These are phyloP conservation scores for Heritiera fomes DNA, from an alignment of 345 rosid genomes.

Conservation along the genomic window DNA sequence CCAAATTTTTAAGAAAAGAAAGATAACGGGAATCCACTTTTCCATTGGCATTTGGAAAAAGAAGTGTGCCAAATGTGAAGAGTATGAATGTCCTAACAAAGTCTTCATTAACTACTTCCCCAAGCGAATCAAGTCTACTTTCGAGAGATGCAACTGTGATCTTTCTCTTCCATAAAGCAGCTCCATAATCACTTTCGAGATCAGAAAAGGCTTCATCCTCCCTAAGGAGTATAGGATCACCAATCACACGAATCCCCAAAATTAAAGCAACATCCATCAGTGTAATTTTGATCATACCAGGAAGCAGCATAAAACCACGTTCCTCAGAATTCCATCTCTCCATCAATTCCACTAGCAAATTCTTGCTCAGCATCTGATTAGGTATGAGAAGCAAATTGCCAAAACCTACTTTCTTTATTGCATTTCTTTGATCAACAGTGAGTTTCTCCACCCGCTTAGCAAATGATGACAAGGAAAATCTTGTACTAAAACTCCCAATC, in stretches of 20 bases:
- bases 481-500: constrained; percentile 42
- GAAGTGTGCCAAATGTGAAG: constrained; percentile 38
- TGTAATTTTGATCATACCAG: constrained; percentile 29
- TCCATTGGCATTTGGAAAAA: constrained; percentile 39
- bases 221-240: constrained; percentile 31
- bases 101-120: constrained; percentile 35
- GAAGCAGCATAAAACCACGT: constrained; percentile 30
- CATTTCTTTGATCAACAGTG: constrained; percentile 29
- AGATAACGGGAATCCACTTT: constrained; percentile 44
- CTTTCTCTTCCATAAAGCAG: constrained; percentile 39
- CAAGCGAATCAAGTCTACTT: constrained; percentile 41
- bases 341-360: constrained; percentile 42
- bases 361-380: constrained; percentile 42
- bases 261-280: constrained; percentile 42
- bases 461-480: constrained; percentile 44
- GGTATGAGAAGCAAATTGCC: constrained; percentile 41
- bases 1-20: constrained; percentile 32
- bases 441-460: constrained; percentile 41
- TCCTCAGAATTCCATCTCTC: constrained; percentile 38
- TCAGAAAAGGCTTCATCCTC: constrained; percentile 41
- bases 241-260: constrained; percentile 36
- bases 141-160: constrained; percentile 34
- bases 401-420: constrained; percentile 36
- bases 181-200: constrained; percentile 42
- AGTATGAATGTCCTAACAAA: constrained; percentile 42